Base-by-base conservation (phyloP, 805 yeast genomes). In the Candida nemodendra region DNA sequence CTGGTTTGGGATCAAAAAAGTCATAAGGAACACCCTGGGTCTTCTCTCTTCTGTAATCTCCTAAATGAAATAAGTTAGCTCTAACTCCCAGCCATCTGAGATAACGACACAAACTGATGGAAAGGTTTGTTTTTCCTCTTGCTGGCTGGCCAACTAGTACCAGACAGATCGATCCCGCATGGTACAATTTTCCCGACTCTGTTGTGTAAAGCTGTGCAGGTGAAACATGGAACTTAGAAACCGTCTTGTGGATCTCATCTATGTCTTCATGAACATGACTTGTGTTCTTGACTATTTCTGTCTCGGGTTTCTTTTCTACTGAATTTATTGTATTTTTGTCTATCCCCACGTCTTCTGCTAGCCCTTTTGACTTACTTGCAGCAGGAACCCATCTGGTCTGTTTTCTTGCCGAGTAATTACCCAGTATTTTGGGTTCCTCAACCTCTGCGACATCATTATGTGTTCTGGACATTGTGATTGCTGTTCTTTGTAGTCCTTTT, bases 51-150 rank as follows among this genome's bases (percentile, higher is more conserved):
- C 97, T 75, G 57, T 90, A 91, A 59, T 93, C 95, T 17, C 96
- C 93, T 44, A 90, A 75, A 62, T 91, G 98, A 66, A 87, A 91
- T 19, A 88, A 79, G 52, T 88, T 90, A 2, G 96, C 82, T 54
- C 85, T 82, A 15, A 93, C 98, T 4, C 99, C 99, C 30, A 93
- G 69, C 99, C 99, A 93, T 53, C 97, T 75, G 49, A 95, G 69
- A 61, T 90, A 93, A 41, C 99, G 75, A 4, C 96, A 88, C 47
- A 93, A 71, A 11, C 95, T 82, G 27, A 91, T 97, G 5, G 96
- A 84, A 34, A 91, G 70, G 58, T 89, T 88, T 1, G 99, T 93
- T 59, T 93, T 93, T 2, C 98, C 97, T 32, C 98, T 74, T 1
- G 96, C 98, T 2, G 99, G 98, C 42, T 90, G 70, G 0, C 99